Base-by-base conservation (phyloP, 257 asterid genomes). In the Jaltomata sinuosa region DNA sequence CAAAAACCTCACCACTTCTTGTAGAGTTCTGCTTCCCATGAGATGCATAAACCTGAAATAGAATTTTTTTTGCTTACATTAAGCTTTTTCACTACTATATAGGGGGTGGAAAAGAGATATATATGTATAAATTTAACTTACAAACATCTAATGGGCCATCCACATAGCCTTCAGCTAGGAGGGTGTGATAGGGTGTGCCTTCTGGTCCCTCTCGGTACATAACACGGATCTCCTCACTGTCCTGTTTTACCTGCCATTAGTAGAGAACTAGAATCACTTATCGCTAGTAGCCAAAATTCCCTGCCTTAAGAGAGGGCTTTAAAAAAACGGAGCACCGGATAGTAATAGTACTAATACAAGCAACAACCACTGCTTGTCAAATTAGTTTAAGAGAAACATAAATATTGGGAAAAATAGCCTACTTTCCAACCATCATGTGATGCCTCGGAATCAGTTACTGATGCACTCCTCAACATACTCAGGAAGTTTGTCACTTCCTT, bases 201-300 rank as follows among this genome's bases (percentile, higher is more conserved):
- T 92, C 96, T 65, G 94, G 95, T 64, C 99, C 99, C 89, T 93
- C 98, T 85, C 94, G 87, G 85, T 96, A 96, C 99, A 96, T 96
- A 38, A 93, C 96, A 50, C 99, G 93, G n/a, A 89, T 86, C 83
- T 96, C 99, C 81, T 93, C 96, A 2, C 94, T 90, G 83, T 96
- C 99, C 88, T 93, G 93, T 87, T 96, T 92, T 84, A 96, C 85
- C 99, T 94, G 90, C 57, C 85, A 77, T 80, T 79, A 7, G 52
- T 49, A 57, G 45, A 69, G 54, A 62, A 62, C 38, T 1, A 81
- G 54, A 53, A 80, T 31, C 84, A 84, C 32, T 62, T 11, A 25
- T 25, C 14, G 8, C 3, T 61, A 25, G 36, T 61, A 25, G 3
- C 34, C 34, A 59, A 59, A 22, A 22, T 59, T 59, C 34, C 8